Evolutionary conservation across 345 rosid genomes (phyloP).

Genomic region (Stellera chamaejasme): DNA sequence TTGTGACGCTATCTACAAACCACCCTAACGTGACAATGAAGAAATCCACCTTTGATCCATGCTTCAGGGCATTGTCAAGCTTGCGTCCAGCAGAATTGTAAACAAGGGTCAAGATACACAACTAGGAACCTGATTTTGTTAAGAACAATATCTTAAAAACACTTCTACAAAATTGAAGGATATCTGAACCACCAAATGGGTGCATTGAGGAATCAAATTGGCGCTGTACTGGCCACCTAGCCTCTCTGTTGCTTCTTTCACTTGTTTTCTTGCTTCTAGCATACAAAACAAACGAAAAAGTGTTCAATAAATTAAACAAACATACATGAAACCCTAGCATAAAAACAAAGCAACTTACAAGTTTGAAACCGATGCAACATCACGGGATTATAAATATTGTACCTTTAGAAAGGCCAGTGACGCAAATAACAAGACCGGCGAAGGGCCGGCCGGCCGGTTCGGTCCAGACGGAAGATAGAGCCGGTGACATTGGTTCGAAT

Average conservation of each 20-base stretch:
- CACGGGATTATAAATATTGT: neutral
- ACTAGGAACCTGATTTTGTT: neutral
- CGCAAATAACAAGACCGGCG: slow-evolving; percentile 72
- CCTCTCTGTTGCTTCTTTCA: slow-evolving; percentile 89
- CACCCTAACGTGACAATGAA: slow-evolving; percentile 78
- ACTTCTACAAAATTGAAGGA: slow-evolving; percentile 33
- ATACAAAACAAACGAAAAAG: slow-evolving; percentile 4
- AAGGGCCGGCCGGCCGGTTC: slow-evolving; percentile 45
- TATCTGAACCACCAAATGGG: slow-evolving; percentile 97
- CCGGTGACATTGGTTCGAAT: slow-evolving; percentile 35
- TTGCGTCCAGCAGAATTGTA: slow-evolving; percentile 86
- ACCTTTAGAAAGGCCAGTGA: slow-evolving; percentile 95
- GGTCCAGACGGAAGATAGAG: slow-evolving; percentile 34
- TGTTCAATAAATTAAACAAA: too few species aligned
- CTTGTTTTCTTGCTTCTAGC: slow-evolving; percentile 89
- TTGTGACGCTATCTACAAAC: slow-evolving; percentile 92
- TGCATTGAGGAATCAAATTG: slow-evolving; percentile 68
- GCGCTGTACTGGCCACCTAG: slow-evolving; percentile 85
- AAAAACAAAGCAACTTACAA: too few species aligned
- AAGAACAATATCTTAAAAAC: too few species aligned
- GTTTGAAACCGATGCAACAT: too few species aligned
- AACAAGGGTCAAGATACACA: slow-evolving; percentile 39
- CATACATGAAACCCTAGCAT: too few species aligned
- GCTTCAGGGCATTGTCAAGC: slow-evolving; percentile 83
- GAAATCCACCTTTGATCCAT: slow-evolving; percentile 75